Evolutionary conservation across 352 stramenopile genomes (phyloP).

Genomic region (Saprolegnia diclina): DNA sequence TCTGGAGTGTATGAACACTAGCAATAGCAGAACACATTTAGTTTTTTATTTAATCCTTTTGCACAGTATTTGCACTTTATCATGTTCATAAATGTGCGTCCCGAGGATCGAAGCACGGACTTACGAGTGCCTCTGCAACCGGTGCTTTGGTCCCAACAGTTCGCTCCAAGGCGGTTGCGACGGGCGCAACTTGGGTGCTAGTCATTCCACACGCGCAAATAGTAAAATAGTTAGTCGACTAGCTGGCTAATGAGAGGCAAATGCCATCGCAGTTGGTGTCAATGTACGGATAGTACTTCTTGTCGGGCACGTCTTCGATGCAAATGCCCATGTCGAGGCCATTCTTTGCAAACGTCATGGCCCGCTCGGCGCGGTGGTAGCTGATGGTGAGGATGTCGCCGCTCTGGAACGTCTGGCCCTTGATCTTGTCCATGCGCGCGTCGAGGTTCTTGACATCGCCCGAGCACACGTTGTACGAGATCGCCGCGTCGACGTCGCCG

Average conservation of each 20-base stretch:
- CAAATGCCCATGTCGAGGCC: constrained; percentile 25
- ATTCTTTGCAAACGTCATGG: constrained; percentile 24
- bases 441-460: constrained; percentile 15
- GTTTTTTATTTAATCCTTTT: no score
- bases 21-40: no score
- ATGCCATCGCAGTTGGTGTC: constrained; percentile 28
- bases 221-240: no score
- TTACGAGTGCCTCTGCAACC: no score
- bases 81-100: no score
- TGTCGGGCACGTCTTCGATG: constrained; percentile 23
- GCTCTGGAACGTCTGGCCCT: constrained; percentile 18
- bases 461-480: constrained; percentile 28
- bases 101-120: no score
- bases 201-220: no score
- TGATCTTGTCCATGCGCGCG: not conserved
- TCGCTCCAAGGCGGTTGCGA: no score
- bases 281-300: constrained; percentile 28
- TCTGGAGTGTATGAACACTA: not conserved
- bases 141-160: no score
- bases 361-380: constrained; percentile 11
- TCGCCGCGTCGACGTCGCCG: constrained; percentile 22
- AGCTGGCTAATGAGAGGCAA: constrained; percentile 25
- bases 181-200: no score
- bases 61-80: no score
- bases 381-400: constrained; percentile 27